phyloP scores from a whole-genome alignment of 768 basidiomycete genomes.

The Gelatoporia subvermispora region DNA sequence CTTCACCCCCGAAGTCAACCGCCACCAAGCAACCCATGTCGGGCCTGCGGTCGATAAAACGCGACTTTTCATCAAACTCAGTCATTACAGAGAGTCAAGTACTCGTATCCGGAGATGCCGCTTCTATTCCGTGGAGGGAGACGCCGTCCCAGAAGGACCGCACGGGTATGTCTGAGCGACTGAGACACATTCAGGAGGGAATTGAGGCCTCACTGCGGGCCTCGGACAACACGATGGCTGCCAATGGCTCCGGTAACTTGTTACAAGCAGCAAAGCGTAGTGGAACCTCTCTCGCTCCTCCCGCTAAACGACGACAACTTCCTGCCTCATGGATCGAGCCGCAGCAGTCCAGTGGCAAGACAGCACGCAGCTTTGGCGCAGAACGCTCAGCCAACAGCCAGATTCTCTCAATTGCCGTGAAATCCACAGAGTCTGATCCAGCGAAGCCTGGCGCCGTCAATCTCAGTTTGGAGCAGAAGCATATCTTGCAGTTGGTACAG shows the following conservation, averaged over 20 bases:
- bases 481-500: slow-evolving; percentile 75
- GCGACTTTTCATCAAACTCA: slow-evolving; percentile 53
- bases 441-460: slow-evolving; percentile 39
- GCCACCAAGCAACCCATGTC: slow-evolving; percentile 34
- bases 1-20: not conserved
- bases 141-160: slow-evolving; percentile 12
- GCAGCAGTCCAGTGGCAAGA: not conserved
- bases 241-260: slow-evolving; percentile 13
- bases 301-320: slow-evolving; percentile 52
- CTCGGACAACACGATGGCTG: slow-evolving; percentile 7
- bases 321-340: slow-evolving; percentile 35
- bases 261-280: slow-evolving; percentile 1
- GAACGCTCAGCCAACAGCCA: slow-evolving; percentile 5
- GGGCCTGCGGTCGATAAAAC: slow-evolving; percentile 53
- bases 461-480: slow-evolving; percentile 82
- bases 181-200: slow-evolving; percentile 57
- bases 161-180: slow-evolving; percentile 30
- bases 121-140: slow-evolving; percentile 12
- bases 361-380: slow-evolving; percentile 3
- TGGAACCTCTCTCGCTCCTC: slow-evolving; percentile 16
- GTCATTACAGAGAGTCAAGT: slow-evolving; percentile 38
- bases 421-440: slow-evolving; percentile 7
- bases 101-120: slow-evolving; percentile 13
- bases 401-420: slow-evolving; percentile 16
- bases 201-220: slow-evolving; percentile 24